These are phyloP conservation scores for Sordariomycetes sp. DNA, from an alignment of 2,329 filamentous ascomycete species.

Conservation along the genomic window DNA sequence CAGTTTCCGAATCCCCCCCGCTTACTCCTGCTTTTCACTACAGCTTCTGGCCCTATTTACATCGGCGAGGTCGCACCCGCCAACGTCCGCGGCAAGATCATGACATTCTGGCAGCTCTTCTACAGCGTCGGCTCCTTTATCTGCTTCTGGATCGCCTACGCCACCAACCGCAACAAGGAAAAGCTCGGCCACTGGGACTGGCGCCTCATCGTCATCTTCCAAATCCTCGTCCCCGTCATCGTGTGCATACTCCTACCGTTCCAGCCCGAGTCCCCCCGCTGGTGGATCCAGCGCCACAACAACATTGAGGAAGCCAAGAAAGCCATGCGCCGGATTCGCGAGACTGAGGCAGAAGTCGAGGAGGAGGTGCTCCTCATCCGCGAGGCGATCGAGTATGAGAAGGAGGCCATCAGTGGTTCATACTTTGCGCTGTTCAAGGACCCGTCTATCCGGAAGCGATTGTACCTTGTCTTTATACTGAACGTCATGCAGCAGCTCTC, in stretches of 20 bases:
- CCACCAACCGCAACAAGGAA: conserved; percentile 23
- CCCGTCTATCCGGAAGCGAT: conserved; percentile 54
- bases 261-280: conserved; percentile 58
- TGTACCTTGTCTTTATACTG: conserved; percentile 53
- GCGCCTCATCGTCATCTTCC: conserved; percentile 63
- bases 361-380: conserved; percentile 54
- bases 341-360: conserved; percentile 55
- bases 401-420: conserved; percentile 49
- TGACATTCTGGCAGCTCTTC: conserved; percentile 59
- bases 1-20: background rate
- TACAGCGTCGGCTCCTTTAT: conserved; percentile 51
- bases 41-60: conserved; percentile 58
- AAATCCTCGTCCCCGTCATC: background rate
- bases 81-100: conserved; percentile 51
- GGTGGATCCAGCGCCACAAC: conserved; percentile 53
- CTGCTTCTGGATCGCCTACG: conserved; percentile 15
- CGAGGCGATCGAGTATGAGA: conserved; percentile 61
- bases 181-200: conserved; percentile 61
- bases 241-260: conserved; percentile 60
- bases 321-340: conserved; percentile 49
- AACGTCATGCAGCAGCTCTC: conserved; percentile 65
- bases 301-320: conserved; percentile 49
- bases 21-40: background rate
- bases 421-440: conserved; percentile 63
- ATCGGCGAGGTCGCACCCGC: conserved; percentile 58